Evolutionary conservation across 352 stramenopile species (phyloP).

Genomic region (Pythium apleroticum): DNA sequence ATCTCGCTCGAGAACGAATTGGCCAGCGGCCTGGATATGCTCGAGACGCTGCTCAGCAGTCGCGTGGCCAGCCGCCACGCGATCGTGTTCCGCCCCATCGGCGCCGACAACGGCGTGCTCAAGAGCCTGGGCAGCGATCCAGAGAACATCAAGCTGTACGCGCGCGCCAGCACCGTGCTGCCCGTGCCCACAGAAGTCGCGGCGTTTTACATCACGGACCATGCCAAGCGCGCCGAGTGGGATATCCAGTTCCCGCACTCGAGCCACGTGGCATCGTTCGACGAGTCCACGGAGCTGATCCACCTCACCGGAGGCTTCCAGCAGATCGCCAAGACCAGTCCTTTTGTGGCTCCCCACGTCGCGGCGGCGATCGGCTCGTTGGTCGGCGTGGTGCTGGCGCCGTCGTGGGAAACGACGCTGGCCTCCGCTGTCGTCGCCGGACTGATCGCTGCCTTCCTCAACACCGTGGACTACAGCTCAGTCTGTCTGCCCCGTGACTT

Average conservation of each 20-base stretch:
- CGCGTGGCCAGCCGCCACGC: conserved; percentile 29
- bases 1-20: conserved; percentile 80
- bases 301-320: conserved; percentile 58
- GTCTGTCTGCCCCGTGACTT: conserved; percentile 59
- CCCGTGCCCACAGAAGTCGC: conserved; percentile 68
- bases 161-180: conserved; percentile 62
- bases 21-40: conserved; percentile 56
- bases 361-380: conserved; percentile 43
- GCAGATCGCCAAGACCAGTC: conserved; percentile 42
- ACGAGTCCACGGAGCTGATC: conserved; percentile 74
- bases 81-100: conserved; percentile 61
- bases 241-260: conserved; percentile 72
- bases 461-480: conserved; percentile 52
- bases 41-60: conserved; percentile 56
- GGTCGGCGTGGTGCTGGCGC: conserved; percentile 42
- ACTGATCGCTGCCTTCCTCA: conserved; percentile 44
- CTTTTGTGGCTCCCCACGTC: conserved; percentile 53
- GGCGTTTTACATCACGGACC: conserved; percentile 59
- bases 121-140: conserved; percentile 53
- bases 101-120: conserved; percentile 53
- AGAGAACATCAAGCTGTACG: conserved; percentile 42
- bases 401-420: conserved; percentile 46
- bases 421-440: conserved; percentile 53
- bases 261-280: conserved; percentile 64
- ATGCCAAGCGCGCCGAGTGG: conserved; percentile 72